Conservation (phyloP, 1,284 basidiomycete genomes). For the Sanghuangporus weigelae region DNA sequence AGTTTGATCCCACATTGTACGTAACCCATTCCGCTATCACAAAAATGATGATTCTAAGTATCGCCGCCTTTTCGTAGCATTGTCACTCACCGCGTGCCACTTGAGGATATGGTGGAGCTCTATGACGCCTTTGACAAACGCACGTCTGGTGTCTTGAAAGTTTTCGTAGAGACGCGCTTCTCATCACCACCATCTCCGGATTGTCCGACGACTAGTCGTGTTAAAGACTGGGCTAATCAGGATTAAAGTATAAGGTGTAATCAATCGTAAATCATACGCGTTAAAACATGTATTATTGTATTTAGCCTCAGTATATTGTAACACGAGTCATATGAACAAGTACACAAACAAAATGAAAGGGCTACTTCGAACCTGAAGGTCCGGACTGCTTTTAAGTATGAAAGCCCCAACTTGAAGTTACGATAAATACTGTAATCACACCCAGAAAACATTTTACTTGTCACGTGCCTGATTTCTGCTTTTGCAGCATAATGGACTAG, state of each 20-base stretch:
- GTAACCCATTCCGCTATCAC: conserved; percentile 23
- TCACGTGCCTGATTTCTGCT: no score
- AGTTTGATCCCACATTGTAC: conserved; percentile 65
- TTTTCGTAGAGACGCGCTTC: conserved; percentile 53
- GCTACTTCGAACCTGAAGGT: no score
- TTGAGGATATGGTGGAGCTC: conserved; percentile 57
- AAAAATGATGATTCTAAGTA: not conserved
- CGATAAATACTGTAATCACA: no score
- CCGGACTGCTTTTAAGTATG: no score
- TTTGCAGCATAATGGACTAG: no score
- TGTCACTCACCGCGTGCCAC: conserved; percentile 56
- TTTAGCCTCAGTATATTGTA: no score
- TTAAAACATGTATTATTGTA: not conserved
- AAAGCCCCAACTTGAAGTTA: no score
- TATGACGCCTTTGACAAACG: conserved; percentile 59
- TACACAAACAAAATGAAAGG: no score
- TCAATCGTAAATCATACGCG: not conserved
- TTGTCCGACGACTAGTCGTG: conserved; percentile 44
- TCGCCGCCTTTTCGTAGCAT: conserved; percentile 37
- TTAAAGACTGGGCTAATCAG: conserved; percentile 45
- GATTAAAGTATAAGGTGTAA: not conserved
- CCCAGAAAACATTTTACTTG: no score
- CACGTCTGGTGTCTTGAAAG: conserved; percentile 57
- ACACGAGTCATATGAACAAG: no score
- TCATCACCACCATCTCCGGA: conserved; percentile 43